These are phyloP conservation scores for Auricularia cornea DNA, from an alignment of 768 basidiomycete species.

Conservation along the genomic window DNA sequence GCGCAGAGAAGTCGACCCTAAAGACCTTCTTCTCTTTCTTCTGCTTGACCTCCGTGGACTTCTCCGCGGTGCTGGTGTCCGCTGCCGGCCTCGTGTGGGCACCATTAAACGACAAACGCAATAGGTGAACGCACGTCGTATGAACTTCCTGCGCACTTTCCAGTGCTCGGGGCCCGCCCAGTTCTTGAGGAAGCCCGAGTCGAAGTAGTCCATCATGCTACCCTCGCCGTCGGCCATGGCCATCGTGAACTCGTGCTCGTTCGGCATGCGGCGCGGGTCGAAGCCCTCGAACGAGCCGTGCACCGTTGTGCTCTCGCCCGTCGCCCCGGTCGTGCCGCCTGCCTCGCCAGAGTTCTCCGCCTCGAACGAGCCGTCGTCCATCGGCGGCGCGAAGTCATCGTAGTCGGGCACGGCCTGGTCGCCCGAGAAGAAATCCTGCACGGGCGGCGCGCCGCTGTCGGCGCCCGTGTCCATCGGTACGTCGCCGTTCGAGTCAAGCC, in stretches of 20 bases:
- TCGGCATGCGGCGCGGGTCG: constrained; percentile 72
- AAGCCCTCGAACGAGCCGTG: constrained; percentile 60
- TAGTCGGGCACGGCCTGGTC: constrained; percentile 48
- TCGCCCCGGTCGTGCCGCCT: constrained; percentile 35
- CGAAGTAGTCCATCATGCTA: constrained; percentile 79
- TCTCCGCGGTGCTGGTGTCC: constrained; percentile 76
- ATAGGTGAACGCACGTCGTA: background rate
- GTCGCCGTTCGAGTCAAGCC: constrained; percentile 34
- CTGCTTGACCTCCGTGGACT: constrained; percentile 98
- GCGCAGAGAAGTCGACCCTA: constrained; percentile 68
- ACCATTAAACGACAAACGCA: background rate
- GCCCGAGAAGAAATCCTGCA: constrained; percentile 63
- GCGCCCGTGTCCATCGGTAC: constrained; percentile 13
- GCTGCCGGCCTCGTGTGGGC: constrained; percentile 74
- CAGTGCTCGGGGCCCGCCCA: constrained; percentile 99
- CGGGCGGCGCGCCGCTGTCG: constrained; percentile 17
- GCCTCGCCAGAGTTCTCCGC: constrained; percentile 36
- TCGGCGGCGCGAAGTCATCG: constrained; percentile 18
- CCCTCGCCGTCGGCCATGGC: constrained; percentile 65
- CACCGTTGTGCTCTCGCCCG: constrained; percentile 28
- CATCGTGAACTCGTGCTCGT: constrained; percentile 74
- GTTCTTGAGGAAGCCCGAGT: constrained; percentile 77
- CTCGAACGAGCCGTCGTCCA: constrained; percentile 18
- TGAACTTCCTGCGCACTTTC: constrained; percentile 48
- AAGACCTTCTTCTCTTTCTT: constrained; percentile 89